phyloP scores from a whole-genome alignment of 2,329 filamentous ascomycete species.

The Colletotrichum tabaci region DNA sequence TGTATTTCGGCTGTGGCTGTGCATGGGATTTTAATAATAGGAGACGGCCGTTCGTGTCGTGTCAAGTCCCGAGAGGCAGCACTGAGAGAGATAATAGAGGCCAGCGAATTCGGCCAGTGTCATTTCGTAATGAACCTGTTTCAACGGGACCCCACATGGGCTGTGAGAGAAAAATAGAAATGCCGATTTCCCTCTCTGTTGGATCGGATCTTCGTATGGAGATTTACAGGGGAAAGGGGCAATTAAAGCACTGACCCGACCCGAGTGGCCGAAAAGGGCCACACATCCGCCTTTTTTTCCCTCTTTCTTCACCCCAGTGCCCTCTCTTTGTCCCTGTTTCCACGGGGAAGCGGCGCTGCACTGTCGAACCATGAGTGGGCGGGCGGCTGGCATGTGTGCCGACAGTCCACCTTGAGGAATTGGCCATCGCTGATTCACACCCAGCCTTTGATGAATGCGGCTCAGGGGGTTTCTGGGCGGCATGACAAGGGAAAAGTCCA shows the following conservation, averaged over 20 bases:
- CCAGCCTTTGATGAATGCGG: not conserved
- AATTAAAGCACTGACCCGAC: slow-evolving; percentile 10
- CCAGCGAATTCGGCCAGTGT: slow-evolving; percentile 23
- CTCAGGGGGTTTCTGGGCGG: not conserved
- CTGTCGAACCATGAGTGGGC: not conserved
- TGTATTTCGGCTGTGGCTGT: slow-evolving; percentile 26
- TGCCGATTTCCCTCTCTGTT: slow-evolving; percentile 30
- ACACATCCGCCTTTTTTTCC: slow-evolving; percentile 12
- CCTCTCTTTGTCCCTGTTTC: not conserved
- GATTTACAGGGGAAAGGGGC: slow-evolving; percentile 15
- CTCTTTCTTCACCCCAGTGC: not conserved
- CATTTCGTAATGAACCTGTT: slow-evolving; percentile 42
- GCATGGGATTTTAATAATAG: slow-evolving; percentile 23
- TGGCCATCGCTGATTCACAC: not conserved
- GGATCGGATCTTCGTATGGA: slow-evolving; percentile 41
- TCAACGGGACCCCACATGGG: slow-evolving; percentile 39
- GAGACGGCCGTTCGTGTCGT: slow-evolving; percentile 21
- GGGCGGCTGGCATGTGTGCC: not conserved
- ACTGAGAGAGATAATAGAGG: not conserved
- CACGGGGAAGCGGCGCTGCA: not conserved
- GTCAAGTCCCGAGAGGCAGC: not conserved
- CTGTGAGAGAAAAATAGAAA: slow-evolving; percentile 40
- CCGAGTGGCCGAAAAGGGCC: slow-evolving; percentile 24
- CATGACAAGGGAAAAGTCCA: not conserved
- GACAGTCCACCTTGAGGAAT: not conserved